Base-by-base conservation (phyloP, 495 filamentous ascomycete genomes). In the Xylaria acuta region DNA sequence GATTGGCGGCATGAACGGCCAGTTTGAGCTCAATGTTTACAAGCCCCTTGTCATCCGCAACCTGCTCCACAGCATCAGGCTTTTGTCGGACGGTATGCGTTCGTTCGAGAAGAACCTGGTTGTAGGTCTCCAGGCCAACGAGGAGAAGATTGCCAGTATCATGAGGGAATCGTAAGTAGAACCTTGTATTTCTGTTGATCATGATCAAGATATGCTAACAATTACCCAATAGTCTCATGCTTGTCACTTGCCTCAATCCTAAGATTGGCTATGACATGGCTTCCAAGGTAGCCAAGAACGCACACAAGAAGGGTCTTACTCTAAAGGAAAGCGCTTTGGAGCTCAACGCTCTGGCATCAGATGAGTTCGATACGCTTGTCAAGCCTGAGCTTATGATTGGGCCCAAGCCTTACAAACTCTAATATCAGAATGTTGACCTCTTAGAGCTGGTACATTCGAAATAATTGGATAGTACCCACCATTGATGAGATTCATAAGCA, bases 241-340 rank as follows among this genome's bases (percentile, higher is more conserved):
- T 99, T 70, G 96, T 99, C 49, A 99, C 96, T 65, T 98, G 97
- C 86, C 86, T 99, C 74, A 99, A 99, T 87, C 95, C 95, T 70
- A 93, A 98, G 80, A 99, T 99, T 81, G 96, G 96, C 43, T 99
- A 99, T 84, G 96, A 99, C 80, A 96, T 94, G 92, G 96, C 96
- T 59, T 93, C 90, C 80, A 98, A 97, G 87, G 95, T 98, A 18
- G 96, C 96, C 75, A 99, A 99, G 92, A 96, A 99, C 80, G 96
- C 96, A 25, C 96, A 99, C 86, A 97, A 98, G 91, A 98, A 98
- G 90, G 94, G 94, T 38, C 82, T 93, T 70, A 97, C 93, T 30
- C 88, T 99, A 54, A 98, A 98, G 86, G 86, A 95, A 84, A 94
- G 92, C 74, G 95, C 97, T 56, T 89, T 99, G 90, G 93, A 98